These are phyloP conservation scores for Venturia oleaginea DNA, from an alignment of 2,329 filamentous ascomycete species.

Conservation along the genomic window DNA sequence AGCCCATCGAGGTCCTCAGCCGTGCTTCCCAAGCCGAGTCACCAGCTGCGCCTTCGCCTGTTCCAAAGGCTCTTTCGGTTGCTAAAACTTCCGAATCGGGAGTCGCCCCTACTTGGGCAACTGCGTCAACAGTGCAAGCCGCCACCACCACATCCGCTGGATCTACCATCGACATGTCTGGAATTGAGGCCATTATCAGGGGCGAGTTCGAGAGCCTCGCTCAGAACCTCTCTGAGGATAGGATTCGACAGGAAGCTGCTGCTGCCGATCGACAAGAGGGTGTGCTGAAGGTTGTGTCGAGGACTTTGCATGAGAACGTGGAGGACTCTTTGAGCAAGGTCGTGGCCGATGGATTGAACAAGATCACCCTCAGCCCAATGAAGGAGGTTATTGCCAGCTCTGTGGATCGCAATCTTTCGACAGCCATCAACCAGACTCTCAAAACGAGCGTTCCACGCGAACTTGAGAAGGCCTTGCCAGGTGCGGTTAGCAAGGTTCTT, in stretches of 20 bases:
- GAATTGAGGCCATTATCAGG: constrained; percentile 20
- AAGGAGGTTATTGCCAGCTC: constrained; percentile 57
- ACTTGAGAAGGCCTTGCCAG: constrained; percentile 60
- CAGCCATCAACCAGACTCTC: constrained; percentile 57
- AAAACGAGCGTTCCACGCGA: constrained; percentile 62
- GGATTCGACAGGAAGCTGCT: constrained; percentile 53
- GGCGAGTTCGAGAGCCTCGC: constrained; percentile 48
- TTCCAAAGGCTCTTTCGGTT: background rate
- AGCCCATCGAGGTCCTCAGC: constrained; percentile 5
- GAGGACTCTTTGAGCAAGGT: constrained; percentile 70
- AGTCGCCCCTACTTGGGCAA: background rate
- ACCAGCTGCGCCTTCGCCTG: background rate
- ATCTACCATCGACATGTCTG: constrained; percentile 2
- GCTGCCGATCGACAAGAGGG: constrained; percentile 59
- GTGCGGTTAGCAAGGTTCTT: constrained; percentile 56
- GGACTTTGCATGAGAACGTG: constrained; percentile 60
- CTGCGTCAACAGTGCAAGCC: background rate
- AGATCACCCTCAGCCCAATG: constrained; percentile 66
- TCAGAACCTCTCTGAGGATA: constrained; percentile 59
- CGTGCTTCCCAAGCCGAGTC: background rate
- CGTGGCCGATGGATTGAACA: constrained; percentile 65
- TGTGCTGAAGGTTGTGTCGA: constrained; percentile 58
- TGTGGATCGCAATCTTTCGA: constrained; percentile 62
- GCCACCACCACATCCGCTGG: background rate
- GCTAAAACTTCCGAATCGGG: background rate